Base-by-base conservation (phyloP, 2,329 filamentous ascomycete genomes). In the Colletotrichum lini region DNA sequence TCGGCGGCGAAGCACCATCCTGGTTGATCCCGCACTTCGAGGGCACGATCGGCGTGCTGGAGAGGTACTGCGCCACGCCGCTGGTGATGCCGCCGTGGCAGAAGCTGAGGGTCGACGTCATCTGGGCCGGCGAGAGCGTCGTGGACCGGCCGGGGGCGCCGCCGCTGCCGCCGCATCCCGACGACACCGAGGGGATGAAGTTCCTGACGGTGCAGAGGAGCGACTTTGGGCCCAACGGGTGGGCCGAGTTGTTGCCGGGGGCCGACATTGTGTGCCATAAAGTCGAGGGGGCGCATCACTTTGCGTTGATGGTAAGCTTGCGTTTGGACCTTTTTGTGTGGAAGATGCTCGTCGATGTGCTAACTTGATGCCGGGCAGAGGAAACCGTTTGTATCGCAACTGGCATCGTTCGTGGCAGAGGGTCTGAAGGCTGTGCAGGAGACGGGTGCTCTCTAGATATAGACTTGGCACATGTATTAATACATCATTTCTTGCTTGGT, bases 1-100 rank as follows among this genome's bases (percentile, higher is more conserved):
- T 26, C 26, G 26, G 26, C 26, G 26, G 40, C 42, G 42, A 44
- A 16, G 21, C 38, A 26, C 58, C 59, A 12, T 18, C 26, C 45
- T 61, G 59, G 59, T 61, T 61, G 59, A 50, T 61, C 15, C 59
- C 59, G 6, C 59, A 61, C 40, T 61, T 61, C 18, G 59, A 61
- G 30, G 59, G 44, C 18, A 61, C 59, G 7, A 61, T 61, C 30
- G 59, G 59, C 16, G 26, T 61, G 45, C 59, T 61, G 23, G 44
- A 49, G 45, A 61, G 45, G 13, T 61, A 61, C 30, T 61, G 59
- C 26, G 59, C 59, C 45, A 61, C 59, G 18, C 59, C 59, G n/a
- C 23, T 61, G 18, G 26, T 40, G 10, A 30, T 38, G 12, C 45
- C 59, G 18, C 44, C 45, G 44, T 45, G 59, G 7, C 21, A 61